phyloP scores from a whole-genome alignment of 805 yeast genomes.

The Cyberlindnera bimundalis region DNA sequence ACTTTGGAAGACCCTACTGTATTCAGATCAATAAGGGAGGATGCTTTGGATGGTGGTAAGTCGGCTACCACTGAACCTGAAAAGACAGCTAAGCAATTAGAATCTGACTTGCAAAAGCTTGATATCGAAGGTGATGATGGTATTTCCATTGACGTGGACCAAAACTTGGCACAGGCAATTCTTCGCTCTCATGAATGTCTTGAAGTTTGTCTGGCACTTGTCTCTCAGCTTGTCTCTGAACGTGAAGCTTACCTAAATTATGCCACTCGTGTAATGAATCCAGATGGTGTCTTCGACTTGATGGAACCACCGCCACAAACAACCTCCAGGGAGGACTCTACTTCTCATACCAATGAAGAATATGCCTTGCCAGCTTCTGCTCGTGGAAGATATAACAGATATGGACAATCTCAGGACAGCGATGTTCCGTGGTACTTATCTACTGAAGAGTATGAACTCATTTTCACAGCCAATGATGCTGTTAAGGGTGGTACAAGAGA shows the following conservation, averaged over 20 bases:
- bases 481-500: conserved; percentile 81
- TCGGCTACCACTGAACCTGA: conserved; percentile 39
- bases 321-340: conserved; percentile 40
- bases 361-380: conserved; percentile 29
- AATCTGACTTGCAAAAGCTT: conserved; percentile 43
- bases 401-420: conserved; percentile 21
- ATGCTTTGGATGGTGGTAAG: conserved; percentile 35
- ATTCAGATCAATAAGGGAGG: conserved; percentile 60
- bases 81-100: conserved; percentile 45
- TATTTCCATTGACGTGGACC: conserved; percentile 33
- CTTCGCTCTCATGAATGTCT: conserved; percentile 34
- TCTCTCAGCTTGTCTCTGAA: conserved; percentile 63
- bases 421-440: conserved; percentile 71
- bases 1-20: conserved; percentile 75
- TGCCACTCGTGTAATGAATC: conserved; percentile 75
- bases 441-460: conserved; percentile 55
- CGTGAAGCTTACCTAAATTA: conserved; percentile 67
- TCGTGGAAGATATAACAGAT: conserved; percentile 20
- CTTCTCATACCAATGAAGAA: conserved; percentile 24
- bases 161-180: conserved; percentile 30
- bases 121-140: conserved; percentile 40
- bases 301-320: conserved; percentile 37
- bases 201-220: conserved; percentile 35
- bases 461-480: conserved; percentile 65
- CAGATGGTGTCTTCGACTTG: conserved; percentile 55